Conservation (phyloP, 345 rosid genomes). For the Corymbia maculata region DNA sequence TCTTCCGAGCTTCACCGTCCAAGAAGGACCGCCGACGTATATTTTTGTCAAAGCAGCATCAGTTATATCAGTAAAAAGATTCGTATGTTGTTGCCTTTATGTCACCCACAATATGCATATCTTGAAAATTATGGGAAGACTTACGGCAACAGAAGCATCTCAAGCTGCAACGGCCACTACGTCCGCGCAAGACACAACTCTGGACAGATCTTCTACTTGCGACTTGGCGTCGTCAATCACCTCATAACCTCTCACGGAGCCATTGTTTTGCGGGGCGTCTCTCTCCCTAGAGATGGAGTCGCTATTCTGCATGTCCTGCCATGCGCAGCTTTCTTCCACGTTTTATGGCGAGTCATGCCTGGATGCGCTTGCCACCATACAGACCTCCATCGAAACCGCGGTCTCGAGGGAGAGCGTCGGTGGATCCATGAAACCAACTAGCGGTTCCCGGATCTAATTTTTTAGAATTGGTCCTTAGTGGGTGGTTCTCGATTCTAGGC, state of each 20-base stretch:
- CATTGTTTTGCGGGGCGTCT: not conserved
- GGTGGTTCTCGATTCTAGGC: too few relatives aligned
- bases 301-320: not conserved
- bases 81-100: too few relatives aligned
- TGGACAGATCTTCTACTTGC: constrained; percentile 27
- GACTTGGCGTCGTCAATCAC: constrained; percentile 50
- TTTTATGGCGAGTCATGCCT: too few relatives aligned
- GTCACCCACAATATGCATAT: not conserved
- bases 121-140: not conserved
- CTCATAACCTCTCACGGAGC: constrained; percentile 19
- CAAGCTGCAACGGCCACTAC: constrained; percentile 50
- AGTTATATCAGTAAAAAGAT: not conserved
- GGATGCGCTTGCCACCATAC: too few relatives aligned
- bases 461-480: too few relatives aligned
- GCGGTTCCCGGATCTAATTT: too few relatives aligned
- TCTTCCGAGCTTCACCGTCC: constrained; percentile 33
- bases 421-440: too few relatives aligned
- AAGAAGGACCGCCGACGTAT: constrained; percentile 29
- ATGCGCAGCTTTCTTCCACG: too few relatives aligned
- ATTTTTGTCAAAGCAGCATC: not conserved
- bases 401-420: too few relatives aligned
- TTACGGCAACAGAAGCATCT: constrained; percentile 31
- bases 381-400: too few relatives aligned
- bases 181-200: constrained; percentile 61
- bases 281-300: constrained; percentile 10